Conservation (phyloP, 106 monocot genomes). For the Ottelia alismoides region DNA sequence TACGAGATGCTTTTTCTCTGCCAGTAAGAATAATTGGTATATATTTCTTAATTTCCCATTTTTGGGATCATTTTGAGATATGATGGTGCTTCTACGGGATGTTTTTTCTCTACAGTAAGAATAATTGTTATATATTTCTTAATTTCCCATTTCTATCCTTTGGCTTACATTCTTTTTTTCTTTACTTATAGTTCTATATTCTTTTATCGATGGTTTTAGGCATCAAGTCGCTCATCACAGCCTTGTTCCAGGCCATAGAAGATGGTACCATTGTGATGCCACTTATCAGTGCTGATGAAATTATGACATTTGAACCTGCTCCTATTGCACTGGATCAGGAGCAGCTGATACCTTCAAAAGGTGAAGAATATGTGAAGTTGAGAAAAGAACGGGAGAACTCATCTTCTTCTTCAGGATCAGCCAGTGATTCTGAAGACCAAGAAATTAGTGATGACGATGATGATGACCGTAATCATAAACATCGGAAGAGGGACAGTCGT, state of each 20-base stretch:
- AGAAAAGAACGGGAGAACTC: conserved; percentile 19
- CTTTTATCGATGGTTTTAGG: too few species aligned
- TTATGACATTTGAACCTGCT: conserved; percentile 19
- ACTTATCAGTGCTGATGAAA: conserved; percentile 14
- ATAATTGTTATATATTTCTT: too few species aligned
- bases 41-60: too few species aligned
- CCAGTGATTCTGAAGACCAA: conserved; percentile 59
- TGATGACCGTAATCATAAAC: conserved; percentile 96
- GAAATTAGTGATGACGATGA: conserved; percentile 80
- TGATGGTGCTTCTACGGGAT: too few species aligned
- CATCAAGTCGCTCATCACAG: conserved; percentile 33
- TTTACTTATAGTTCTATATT: too few species aligned
- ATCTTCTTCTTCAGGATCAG: conserved; percentile 38
- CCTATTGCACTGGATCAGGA: conserved; percentile 15
- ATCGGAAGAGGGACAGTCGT: conserved; percentile 64
- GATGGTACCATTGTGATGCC: conserved; percentile 32
- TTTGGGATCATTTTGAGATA: too few species aligned
- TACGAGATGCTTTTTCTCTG: too few species aligned
- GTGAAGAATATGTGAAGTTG: neutral
- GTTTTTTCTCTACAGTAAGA: too few species aligned
- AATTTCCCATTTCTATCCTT: too few species aligned
- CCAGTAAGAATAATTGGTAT: too few species aligned
- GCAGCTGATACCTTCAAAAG: conserved; percentile 20
- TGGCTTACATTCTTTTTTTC: too few species aligned
- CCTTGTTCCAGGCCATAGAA: conserved; percentile 50